These are phyloP conservation scores for Zelopaecilomyces penicillatus DNA, from an alignment of 2,329 filamentous ascomycete genomes.

Conservation along the genomic window DNA sequence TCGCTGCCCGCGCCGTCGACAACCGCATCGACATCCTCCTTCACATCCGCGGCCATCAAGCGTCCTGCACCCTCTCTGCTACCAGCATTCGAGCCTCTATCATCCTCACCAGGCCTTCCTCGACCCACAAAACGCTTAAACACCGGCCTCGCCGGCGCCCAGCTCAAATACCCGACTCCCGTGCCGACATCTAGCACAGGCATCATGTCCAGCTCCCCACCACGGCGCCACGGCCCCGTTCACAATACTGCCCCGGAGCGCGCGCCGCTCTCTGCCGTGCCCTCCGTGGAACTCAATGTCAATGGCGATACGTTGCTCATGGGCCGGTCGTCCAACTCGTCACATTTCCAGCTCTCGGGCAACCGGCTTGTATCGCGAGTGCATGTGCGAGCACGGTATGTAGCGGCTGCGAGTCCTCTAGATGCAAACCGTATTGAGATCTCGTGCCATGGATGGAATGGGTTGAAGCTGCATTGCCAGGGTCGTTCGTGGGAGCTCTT, in stretches of 20 bases:
- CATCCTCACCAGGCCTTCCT: slow-evolving; percentile 67
- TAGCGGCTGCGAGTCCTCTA: slow-evolving; percentile 57
- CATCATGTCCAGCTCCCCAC: slow-evolving; percentile 80
- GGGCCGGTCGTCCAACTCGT: slow-evolving; percentile 90
- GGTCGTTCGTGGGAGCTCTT: slow-evolving; percentile 75
- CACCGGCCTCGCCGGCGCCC: slow-evolving; percentile 30
- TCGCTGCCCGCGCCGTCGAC: slow-evolving; percentile 22
- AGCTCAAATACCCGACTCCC: slow-evolving; percentile 79
- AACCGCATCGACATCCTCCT: slow-evolving; percentile 3
- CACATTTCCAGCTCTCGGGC: slow-evolving; percentile 87
- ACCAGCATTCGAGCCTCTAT: slow-evolving; percentile 70
- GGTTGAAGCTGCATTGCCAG: slow-evolving; percentile 84
- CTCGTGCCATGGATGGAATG: slow-evolving; percentile 92
- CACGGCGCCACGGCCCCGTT: slow-evolving; percentile 40
- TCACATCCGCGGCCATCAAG: slow-evolving; percentile 40
- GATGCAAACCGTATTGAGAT: slow-evolving; percentile 77
- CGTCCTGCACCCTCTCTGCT: slow-evolving; percentile 59
- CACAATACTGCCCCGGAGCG: slow-evolving; percentile 65
- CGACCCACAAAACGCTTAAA: slow-evolving; percentile 61
- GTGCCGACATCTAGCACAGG: slow-evolving; percentile 90
- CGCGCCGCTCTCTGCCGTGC: slow-evolving; percentile 72
- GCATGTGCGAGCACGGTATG: slow-evolving; percentile 81
- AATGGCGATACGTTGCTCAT: slow-evolving; percentile 77
- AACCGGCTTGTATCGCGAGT: slow-evolving; percentile 90
- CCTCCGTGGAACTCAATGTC: slow-evolving; percentile 70